These are phyloP conservation scores for Marasmius sp. DNA, from an alignment of 1,284 basidiomycete genomes.

Conservation along the genomic window DNA sequence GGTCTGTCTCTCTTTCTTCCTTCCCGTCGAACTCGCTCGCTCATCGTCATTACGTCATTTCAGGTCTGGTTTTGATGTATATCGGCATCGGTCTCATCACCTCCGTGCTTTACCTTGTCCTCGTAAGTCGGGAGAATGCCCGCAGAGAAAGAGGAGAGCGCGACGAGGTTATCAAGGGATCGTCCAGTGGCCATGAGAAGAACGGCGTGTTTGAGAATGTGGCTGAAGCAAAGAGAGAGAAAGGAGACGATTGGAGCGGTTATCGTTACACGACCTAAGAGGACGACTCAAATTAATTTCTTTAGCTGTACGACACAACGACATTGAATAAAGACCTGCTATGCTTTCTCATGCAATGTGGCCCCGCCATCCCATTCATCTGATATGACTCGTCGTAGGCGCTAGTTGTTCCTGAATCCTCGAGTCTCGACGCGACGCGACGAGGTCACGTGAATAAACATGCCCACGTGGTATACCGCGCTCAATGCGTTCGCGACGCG, in stretches of 20 bases:
- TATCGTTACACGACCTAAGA: conserved; percentile 46
- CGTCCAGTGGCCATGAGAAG: conserved; percentile 24
- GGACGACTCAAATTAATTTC: no score
- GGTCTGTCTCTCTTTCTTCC: conserved; percentile 21
- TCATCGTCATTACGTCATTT: background rate
- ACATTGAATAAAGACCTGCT: no score
- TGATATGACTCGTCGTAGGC: no score
- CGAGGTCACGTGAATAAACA: no score
- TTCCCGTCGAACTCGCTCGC: conserved; percentile 22
- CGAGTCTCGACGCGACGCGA: no score
- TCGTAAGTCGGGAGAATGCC: conserved; percentile 61
- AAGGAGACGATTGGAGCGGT: conserved; percentile 61
- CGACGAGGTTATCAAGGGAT: conserved; percentile 63
- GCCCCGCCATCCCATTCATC: no score
- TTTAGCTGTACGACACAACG: no score
- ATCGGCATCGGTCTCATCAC: conserved; percentile 62
- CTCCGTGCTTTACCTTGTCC: conserved; percentile 44
- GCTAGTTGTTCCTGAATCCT: no score
- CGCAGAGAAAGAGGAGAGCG: conserved; percentile 62
- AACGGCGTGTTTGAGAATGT: conserved; percentile 50
- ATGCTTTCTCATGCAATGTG: no score
- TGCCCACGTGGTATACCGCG: no score
- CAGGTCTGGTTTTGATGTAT: conserved; percentile 66
- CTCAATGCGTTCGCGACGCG: no score
- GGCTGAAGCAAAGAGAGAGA: conserved; percentile 53